Base-by-base conservation (phyloP, 345 rosid species). In the Sisymbrium irio region DNA sequence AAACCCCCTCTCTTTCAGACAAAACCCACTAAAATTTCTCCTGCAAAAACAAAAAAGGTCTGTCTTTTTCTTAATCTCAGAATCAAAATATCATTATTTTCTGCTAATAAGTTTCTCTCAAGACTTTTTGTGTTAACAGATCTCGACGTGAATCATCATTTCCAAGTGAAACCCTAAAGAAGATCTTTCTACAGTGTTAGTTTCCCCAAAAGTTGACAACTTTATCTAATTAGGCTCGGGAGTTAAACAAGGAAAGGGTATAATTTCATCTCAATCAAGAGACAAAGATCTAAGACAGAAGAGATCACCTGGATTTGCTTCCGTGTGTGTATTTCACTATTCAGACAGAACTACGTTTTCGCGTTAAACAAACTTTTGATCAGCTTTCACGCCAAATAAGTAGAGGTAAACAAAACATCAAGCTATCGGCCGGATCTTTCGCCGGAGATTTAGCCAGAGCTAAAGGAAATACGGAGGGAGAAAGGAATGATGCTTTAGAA, bases 311-410 rank as follows among this genome's bases (percentile, higher is more conserved):
- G 54, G 69, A 50, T 33, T 55, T 64, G 66, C 35, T 62, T 9
- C 4, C 14, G 39, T 42, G 30, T 30, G 69, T 30, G 55, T 30
- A 28, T 56, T 27, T 46, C 35, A 54, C 54, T 27, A 12, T 27
- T 56, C 30, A 56, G 68, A 55, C n/a, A 64, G n/a, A 25, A 59
- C 15, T 27, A 35, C 53, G 25, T 22, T 56, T 45, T 20, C 25
- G 67, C 15, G 33, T 55, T 18, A 10, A 22, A n/a, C 49, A 57
- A 42, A 1, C 18, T 14, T 28, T 7, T 12, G 4, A 57, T 49
- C 80, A 58, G 80, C 76, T 77, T 77, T 65, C 11, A 77, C 61
- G 72, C 63, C 35, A 77, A 65, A 15, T 40, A 59, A 57, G 76
- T 57, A 22, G 32, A 77, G 12, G 54, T 9, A 44, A 22, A 77